Evolutionary conservation across 2,329 filamentous ascomycete species (phyloP).

Genomic region (Aspergillus unguis): DNA sequence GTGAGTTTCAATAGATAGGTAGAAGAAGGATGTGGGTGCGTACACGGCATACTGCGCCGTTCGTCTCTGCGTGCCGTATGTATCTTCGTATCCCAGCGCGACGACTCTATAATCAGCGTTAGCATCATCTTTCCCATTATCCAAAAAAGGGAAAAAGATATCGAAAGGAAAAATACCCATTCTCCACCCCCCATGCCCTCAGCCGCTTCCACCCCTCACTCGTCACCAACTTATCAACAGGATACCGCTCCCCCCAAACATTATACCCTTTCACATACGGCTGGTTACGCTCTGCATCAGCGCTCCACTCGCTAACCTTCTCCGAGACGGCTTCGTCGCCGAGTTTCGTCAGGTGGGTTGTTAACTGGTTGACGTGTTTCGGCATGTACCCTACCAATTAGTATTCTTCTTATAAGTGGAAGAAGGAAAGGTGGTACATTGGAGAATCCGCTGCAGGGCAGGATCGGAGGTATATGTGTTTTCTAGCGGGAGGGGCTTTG

Average conservation of each 20-base stretch:
- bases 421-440: constrained; percentile 36
- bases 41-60: constrained; percentile 29
- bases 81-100: constrained; percentile 23
- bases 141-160: not conserved
- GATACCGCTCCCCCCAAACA: constrained; percentile 56
- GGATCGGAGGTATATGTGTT: constrained; percentile 59
- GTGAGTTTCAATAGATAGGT: not conserved
- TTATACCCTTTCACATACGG: constrained; percentile 60
- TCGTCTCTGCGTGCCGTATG: constrained; percentile 21
- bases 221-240: constrained; percentile 59
- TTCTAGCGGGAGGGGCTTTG: constrained; percentile 49
- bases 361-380: constrained; percentile 10
- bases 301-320: constrained; percentile 33
- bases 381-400: constrained; percentile 39
- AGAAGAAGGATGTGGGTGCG: constrained; percentile 3
- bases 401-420: not conserved
- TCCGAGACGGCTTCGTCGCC: constrained; percentile 33
- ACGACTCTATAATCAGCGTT: constrained; percentile 17
- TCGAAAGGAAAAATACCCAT: constrained; percentile 20
- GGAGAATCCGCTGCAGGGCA: constrained; percentile 52
- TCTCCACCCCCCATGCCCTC: constrained; percentile 32
- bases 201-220: constrained; percentile 60
- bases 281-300: constrained; percentile 63
- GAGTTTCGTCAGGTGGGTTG: constrained; percentile 55
- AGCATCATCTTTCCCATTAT: not conserved